Evolutionary conservation across 1,284 basidiomycete genomes (phyloP).

Genomic region (Albatrellus sp.): DNA sequence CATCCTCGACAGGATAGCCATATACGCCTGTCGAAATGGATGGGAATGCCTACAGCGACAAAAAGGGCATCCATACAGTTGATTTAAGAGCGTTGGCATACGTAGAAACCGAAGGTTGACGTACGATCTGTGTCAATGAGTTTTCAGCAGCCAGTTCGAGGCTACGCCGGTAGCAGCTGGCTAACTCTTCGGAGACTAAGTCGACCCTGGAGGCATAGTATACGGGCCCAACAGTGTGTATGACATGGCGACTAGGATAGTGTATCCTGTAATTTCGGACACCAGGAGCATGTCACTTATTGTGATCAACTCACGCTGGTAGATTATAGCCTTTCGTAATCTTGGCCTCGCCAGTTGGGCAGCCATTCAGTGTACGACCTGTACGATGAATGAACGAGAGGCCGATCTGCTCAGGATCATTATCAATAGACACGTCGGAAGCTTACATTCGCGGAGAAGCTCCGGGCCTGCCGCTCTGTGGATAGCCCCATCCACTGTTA

Average conservation of each 20-base stretch:
- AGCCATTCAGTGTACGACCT: constrained; percentile 65
- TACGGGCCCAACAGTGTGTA: constrained; percentile 87
- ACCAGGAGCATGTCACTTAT: no score
- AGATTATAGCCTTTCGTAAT: constrained; percentile 67
- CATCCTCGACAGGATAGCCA: constrained; percentile 63
- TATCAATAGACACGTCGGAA: background rate
- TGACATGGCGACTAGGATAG: constrained; percentile 48
- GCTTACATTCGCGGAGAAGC: constrained; percentile 64
- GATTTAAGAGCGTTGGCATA: constrained; percentile 4
- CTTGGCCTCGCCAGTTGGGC: constrained; percentile 75
- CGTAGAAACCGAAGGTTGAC: constrained; percentile 11
- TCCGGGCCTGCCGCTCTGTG: constrained; percentile 73
- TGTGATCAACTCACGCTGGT: constrained; percentile 38
- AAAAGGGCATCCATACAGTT: constrained; percentile 10
- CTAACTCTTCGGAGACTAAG: constrained; percentile 41
- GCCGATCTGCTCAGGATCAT: no score
- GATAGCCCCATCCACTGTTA: constrained; percentile 81
- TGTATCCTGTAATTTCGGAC: background rate
- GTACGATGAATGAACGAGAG: background rate
- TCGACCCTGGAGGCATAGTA: constrained; percentile 37
- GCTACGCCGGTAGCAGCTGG: constrained; percentile 62
- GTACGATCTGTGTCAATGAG: constrained; percentile 53
- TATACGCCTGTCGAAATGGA: constrained; percentile 76
- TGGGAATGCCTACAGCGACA: constrained; percentile 51
- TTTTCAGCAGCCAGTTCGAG: constrained; percentile 53